Evolutionary conservation across 2,329 filamentous ascomycete genomes (phyloP), one percentile per base, ranked within the genome.

Genomic region (Akanthomyces muscarius): DNA sequence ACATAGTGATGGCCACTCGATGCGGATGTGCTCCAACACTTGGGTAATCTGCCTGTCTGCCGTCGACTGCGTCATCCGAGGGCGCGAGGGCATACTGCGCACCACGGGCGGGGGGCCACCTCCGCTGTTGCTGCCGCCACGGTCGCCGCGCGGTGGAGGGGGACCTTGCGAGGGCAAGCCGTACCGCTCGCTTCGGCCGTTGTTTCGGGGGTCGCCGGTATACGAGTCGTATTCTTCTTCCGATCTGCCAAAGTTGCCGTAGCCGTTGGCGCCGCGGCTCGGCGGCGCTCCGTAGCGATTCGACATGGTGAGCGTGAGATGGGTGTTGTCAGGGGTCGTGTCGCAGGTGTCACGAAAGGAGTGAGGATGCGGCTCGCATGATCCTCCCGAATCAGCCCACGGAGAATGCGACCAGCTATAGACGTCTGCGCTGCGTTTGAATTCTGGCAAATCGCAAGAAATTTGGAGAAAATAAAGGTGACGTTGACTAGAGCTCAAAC

Each of bases 1-100:
- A 67, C 90, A 91, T 90, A 99, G 95, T 68, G 92, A 89, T 50
- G 91, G 89, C 94, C 95, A 99, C 72, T 96, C 92, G 63, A 84
- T 80, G 72, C 93, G 88, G 71, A 99, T 97, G 68, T 90, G 87
- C 68, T 91, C 87, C 55, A 98, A 81, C 2, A 97, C 85, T 69
- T 86, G 80, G 56, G 77, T 76, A 64, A 86, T 86, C 72, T 86
- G 82, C 55, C 80, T 76, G 73, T 85, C 83, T 61, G 83, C 82
- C 66, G 76, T 83, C 50, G 82, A 79, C 68, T 76, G 77, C 65
- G 70, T 77, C 66, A 74, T 72, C 67, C 72, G 72, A 61, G 72
- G 66, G 61, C 76, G 69, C 38, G 76, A 76, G 30, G 74, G 68
- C 71, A 75, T 73, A 63, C 68, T 71, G 62, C 74, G 73, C 55